Percentiles rank a stretch among this genome's conserved stretches.
Conservation (phyloP, 2,329 filamentous ascomycete genomes). For the Xylaria multiplex region DNA sequence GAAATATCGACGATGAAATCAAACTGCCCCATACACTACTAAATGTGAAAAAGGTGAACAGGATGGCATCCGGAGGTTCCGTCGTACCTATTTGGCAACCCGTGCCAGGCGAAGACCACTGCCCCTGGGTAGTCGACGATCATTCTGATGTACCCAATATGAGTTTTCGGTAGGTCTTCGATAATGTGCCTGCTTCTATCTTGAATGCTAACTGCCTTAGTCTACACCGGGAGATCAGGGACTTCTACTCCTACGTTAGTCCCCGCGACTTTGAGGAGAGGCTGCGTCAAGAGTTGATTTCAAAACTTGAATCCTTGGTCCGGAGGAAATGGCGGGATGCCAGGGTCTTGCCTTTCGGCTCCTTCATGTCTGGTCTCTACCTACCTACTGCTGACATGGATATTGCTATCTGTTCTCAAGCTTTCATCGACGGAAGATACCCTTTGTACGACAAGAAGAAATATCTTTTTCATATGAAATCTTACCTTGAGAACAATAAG, state of each 20-base stretch:
- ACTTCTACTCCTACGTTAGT: constrained; percentile 87
- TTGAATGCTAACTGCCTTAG: constrained; percentile 54
- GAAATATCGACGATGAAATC: constrained; percentile 76
- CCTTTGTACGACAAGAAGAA: constrained; percentile 62
- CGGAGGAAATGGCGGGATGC: constrained; percentile 67
- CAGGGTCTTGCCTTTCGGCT: constrained; percentile 83
- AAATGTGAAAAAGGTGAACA: constrained; percentile 57
- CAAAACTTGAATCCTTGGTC: constrained; percentile 71
- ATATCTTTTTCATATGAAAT: constrained; percentile 70
- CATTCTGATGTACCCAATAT: constrained; percentile 64
- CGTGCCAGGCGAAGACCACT: constrained; percentile 54
- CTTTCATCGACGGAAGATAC: constrained; percentile 65
- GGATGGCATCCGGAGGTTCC: constrained; percentile 60
- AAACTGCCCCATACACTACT: constrained; percentile 65
- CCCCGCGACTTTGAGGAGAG: constrained; percentile 80
- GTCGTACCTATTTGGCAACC: constrained; percentile 65
- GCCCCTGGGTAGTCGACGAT: constrained; percentile 72
- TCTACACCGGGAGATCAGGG: constrained; percentile 87
- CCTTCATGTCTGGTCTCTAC: constrained; percentile 84
- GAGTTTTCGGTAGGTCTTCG: constrained; percentile 64
- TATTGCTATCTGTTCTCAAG: constrained; percentile 76
- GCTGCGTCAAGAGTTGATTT: constrained; percentile 77
- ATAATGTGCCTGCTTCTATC: background rate
- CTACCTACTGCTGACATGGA: constrained; percentile 88
- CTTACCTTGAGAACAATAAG: constrained; percentile 64